These are phyloP conservation scores for Lactifluus rugatus DNA, from an alignment of 768 basidiomycete species.

Conservation along the genomic window DNA sequence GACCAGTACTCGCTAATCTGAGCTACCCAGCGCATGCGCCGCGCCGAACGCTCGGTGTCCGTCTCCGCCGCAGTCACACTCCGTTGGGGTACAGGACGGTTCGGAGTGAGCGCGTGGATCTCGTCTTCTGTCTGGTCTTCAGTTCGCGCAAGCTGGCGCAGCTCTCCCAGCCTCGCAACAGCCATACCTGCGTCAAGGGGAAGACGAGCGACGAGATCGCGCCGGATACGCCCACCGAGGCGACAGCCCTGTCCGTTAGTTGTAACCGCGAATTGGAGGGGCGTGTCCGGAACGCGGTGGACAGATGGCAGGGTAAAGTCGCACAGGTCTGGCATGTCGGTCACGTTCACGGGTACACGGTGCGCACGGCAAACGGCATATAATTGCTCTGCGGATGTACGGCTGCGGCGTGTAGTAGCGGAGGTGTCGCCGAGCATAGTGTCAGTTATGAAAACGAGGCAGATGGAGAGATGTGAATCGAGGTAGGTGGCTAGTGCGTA, in stretches of 20 bases:
- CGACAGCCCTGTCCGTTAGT: constrained; percentile 91
- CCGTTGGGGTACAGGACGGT: constrained; percentile 55
- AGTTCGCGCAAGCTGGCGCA: constrained; percentile 49
- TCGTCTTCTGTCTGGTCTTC: constrained; percentile 42
- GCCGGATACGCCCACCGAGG: constrained; percentile 63
- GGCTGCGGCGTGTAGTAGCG: constrained; percentile 32
- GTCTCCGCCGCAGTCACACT: constrained; percentile 36
- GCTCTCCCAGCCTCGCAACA: constrained; percentile 58
- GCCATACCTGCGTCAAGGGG: constrained; percentile 67
- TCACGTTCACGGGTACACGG: constrained; percentile 72
- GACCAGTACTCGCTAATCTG: constrained; percentile 98
- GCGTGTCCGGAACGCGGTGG: constrained; percentile 65
- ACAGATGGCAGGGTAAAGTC: constrained; percentile 84
- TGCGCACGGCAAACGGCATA: constrained; percentile 43
- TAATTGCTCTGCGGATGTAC: constrained; percentile 48
- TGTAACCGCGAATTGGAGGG: constrained; percentile 72
- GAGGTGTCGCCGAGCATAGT: constrained; percentile 39
- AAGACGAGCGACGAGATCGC: constrained; percentile 72
- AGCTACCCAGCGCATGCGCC: constrained; percentile 87
- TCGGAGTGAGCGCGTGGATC: constrained; percentile 46
- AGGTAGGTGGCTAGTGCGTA: constrained; percentile 43
- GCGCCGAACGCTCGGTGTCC: constrained; percentile 30
- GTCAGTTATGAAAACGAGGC: constrained; percentile 74
- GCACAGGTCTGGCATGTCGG: constrained; percentile 78
- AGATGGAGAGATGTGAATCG: constrained; percentile 25